Evolutionary conservation across 2,329 filamentous ascomycete species (phyloP).

Genomic region (Hypoxylon sp.): DNA sequence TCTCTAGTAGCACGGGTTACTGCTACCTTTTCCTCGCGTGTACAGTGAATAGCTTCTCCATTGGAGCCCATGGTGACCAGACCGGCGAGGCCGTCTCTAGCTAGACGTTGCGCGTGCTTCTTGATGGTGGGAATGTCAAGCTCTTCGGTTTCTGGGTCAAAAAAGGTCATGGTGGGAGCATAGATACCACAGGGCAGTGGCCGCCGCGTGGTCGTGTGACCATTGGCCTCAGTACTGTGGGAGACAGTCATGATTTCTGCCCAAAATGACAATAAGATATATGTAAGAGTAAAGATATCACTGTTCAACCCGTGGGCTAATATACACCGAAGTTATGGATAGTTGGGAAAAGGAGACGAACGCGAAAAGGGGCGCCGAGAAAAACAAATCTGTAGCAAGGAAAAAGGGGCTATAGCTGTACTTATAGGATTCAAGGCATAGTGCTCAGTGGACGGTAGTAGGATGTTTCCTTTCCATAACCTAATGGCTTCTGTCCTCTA

Average conservation of each 20-base stretch:
- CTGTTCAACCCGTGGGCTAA: constrained; percentile 25
- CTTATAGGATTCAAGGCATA: constrained; percentile 53
- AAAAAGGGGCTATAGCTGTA: constrained; percentile 44
- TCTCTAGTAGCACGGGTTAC: constrained; percentile 84
- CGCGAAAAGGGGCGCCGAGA: constrained; percentile 40
- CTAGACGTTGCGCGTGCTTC: constrained; percentile 84
- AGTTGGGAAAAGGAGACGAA: constrained; percentile 19
- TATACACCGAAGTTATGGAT: constrained; percentile 37
- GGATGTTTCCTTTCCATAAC: constrained; percentile 54
- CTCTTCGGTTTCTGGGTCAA: constrained; percentile 85
- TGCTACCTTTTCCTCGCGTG: constrained; percentile 79
- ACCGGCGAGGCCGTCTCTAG: constrained; percentile 82
- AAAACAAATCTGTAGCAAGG: constrained; percentile 28
- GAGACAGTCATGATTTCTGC: constrained; percentile 55
- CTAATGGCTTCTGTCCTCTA: constrained; percentile 53
- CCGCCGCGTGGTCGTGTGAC: constrained; percentile 59
- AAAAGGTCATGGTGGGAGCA: constrained; percentile 92
- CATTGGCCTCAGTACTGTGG: constrained; percentile 53
- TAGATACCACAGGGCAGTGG: constrained; percentile 86
- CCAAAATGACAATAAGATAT: constrained; percentile 19
- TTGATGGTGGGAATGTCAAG: constrained; percentile 85
- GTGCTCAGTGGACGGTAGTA: constrained; percentile 34
- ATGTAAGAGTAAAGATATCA: constrained; percentile 14
- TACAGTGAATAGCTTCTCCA: constrained; percentile 89
- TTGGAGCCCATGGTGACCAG: constrained; percentile 92